A percentile compares a stretch with the other conserved stretches of the same genome.
phyloP scores from a whole-genome alignment of 2,329 filamentous ascomycete species.

The Cladophialophora bantiana region DNA sequence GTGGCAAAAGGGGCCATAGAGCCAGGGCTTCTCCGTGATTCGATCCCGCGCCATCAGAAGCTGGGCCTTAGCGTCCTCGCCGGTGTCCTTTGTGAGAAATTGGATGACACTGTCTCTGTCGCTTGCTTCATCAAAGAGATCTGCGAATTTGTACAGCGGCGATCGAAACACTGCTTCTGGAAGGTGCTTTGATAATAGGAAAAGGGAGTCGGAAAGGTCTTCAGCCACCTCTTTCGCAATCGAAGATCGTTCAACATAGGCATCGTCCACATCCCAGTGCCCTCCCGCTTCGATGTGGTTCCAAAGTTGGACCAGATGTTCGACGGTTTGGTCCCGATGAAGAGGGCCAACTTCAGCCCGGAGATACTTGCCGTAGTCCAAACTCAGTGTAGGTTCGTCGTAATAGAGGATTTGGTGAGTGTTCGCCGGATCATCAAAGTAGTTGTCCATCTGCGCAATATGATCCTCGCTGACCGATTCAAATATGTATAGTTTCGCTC shows the following conservation, averaged over 20 bases:
- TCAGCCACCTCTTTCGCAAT: constrained; percentile 3
- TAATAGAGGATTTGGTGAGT: constrained; percentile 16
- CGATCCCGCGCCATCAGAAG: constrained; percentile 17
- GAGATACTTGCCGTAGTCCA: constrained; percentile 9
- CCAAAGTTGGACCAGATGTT: constrained; percentile 15
- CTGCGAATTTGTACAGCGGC: constrained; percentile 16
- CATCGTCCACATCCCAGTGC: background rate
- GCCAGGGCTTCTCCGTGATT: constrained; percentile 15
- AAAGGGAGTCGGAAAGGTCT: constrained; percentile 13
- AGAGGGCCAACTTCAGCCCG: constrained; percentile 8
- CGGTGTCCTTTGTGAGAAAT: background rate
- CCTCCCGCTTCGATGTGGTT: constrained; percentile 13
- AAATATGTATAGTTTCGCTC: constrained; percentile 9
- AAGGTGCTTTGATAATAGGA: constrained; percentile 1
- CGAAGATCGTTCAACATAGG: constrained; percentile 1
- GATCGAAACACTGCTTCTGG: constrained; percentile 10
- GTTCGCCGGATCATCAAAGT: constrained; percentile 14
- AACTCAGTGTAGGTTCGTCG: constrained; percentile 5
- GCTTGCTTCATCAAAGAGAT: constrained; percentile 19
- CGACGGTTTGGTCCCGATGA: constrained; percentile 8
- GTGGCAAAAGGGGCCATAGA: constrained; percentile 18
- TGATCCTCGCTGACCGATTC: constrained; percentile 19
- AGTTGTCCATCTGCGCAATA: constrained; percentile 16
- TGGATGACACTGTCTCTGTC: constrained; percentile 14
- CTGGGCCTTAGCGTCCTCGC: constrained; percentile 4